Percentiles rank a stretch among this genome's conserved stretches.
Evolutionary conservation across 257 asterid genomes (phyloP).

Genomic region (Capsicum rhomboideum): DNA sequence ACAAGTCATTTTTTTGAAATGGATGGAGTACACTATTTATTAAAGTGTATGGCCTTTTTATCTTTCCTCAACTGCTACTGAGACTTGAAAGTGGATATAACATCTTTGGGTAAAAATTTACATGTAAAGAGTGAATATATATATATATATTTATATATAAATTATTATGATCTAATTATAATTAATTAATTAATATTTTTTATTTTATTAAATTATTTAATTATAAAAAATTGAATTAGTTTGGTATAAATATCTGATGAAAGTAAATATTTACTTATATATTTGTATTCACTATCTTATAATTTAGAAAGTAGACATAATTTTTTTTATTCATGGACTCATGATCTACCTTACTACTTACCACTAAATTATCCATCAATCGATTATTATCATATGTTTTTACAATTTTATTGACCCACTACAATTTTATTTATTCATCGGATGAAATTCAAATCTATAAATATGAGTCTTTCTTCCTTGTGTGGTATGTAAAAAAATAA

Average conservation of each 20-base stretch:
- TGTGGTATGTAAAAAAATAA: no score
- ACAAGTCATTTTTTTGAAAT: no score
- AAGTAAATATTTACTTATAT: not conserved
- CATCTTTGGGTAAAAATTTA: not conserved
- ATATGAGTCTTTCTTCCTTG: no score
- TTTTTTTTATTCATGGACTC: not conserved
- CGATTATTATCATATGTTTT: not conserved
- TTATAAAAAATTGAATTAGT: not conserved
- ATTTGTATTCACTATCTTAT: not conserved
- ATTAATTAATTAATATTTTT: not conserved
- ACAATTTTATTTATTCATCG: no score
- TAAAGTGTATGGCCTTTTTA: not conserved
- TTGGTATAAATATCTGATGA: not conserved
- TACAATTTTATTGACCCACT: no score
- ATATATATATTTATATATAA: not conserved
- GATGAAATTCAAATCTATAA: no score
- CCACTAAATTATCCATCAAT: not conserved
- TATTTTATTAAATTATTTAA: not conserved
- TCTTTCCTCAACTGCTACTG: not conserved
- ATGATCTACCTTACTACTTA: not conserved
- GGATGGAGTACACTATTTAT: no score
- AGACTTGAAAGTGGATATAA: not conserved
- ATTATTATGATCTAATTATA: not conserved
- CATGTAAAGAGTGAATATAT: no score
- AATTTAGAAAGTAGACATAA: no score